A percentile compares a stretch with the other conserved stretches of the same genome.
Evolutionary conservation across 2,329 filamentous ascomycete species (phyloP).

Genomic region (Cercospora sp.): DNA sequence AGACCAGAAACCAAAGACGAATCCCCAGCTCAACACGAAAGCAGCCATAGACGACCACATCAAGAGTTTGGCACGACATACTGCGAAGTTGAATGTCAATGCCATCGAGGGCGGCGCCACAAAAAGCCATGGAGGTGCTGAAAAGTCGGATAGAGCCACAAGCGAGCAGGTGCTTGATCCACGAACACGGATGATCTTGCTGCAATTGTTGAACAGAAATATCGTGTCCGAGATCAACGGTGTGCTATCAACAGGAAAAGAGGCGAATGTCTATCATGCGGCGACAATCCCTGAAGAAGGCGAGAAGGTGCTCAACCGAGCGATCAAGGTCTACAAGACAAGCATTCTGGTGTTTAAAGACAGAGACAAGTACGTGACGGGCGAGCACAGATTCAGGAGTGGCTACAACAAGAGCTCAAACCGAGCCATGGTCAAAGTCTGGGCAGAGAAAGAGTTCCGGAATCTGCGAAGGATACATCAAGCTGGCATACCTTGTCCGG

Average conservation of each 20-base stretch:
- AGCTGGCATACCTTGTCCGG: conserved; percentile 85
- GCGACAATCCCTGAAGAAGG: conserved; percentile 62
- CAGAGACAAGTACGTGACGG: conserved; percentile 90
- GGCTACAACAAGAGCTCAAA: conserved; percentile 95
- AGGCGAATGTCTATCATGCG: conserved; percentile 96
- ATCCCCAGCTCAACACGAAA: conserved; percentile 76
- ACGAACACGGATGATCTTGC: conserved; percentile 88
- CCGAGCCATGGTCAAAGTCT: conserved; percentile 95
- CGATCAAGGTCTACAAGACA: conserved; percentile 99
- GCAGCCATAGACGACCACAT: conserved; percentile 86
- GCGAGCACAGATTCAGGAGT: conserved; percentile 86
- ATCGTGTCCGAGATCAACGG: conserved; percentile 90
- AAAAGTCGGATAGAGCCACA: conserved; percentile 85
- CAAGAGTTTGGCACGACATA: conserved; percentile 78
- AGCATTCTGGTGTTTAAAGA: conserved; percentile 98
- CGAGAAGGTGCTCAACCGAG: conserved; percentile 66
- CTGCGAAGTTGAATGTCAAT: conserved; percentile 80
- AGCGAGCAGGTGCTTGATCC: conserved; percentile 94
- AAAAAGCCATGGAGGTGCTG: conserved; percentile 54
- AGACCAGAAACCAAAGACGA: conserved; percentile 66
- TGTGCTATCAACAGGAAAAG: conserved; percentile 93
- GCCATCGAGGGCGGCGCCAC: conserved; percentile 56
- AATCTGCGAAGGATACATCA: conserved; percentile 83
- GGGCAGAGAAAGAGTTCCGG: conserved; percentile 98
- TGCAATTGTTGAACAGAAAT: conserved; percentile 93